These are phyloP conservation scores for Sutorius eximius DNA, from an alignment of 1,284 basidiomycete genomes.

Conservation along the genomic window DNA sequence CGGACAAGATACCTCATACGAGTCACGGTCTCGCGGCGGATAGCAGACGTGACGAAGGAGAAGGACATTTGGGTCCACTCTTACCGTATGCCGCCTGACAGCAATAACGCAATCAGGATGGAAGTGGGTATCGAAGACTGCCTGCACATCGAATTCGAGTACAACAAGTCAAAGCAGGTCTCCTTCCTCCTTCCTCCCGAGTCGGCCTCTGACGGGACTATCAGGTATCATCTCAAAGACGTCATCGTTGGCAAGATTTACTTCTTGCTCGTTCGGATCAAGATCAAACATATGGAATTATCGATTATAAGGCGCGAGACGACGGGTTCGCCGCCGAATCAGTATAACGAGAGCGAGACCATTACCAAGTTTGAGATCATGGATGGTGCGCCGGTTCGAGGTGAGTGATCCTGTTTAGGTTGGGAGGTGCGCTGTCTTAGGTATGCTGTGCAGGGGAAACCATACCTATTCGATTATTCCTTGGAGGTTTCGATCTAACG, in stretches of 20 bases:
- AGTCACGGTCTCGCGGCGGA: constrained; percentile 84
- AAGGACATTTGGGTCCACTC: constrained; percentile 97
- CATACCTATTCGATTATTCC: constrained; percentile 95
- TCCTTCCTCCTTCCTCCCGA: not conserved
- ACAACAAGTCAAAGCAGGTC: constrained; percentile 96
- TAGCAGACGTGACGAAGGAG: constrained; percentile 93
- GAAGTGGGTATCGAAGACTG: constrained; percentile 99
- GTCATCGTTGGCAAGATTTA: constrained; percentile 99
- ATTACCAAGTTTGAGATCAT: constrained; percentile 99
- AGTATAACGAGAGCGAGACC: constrained; percentile 98
- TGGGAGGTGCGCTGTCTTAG: not conserved
- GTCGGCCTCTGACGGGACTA: not conserved
- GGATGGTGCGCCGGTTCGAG: constrained; percentile 94
- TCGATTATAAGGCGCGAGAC: constrained; percentile 98
- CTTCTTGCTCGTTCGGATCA: constrained; percentile 97
- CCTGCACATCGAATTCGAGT: constrained; percentile 98
- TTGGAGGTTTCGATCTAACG: constrained; percentile 97
- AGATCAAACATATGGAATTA: constrained; percentile 99
- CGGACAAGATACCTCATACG: constrained; percentile 84
- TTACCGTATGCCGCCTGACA: constrained; percentile 97
- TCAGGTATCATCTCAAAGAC: constrained; percentile 96
- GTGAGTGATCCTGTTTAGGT: constrained; percentile 39
- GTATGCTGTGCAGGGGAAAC: constrained; percentile 75
- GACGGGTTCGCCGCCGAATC: constrained; percentile 93
- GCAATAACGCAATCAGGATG: constrained; percentile 99